These are phyloP conservation scores for Holtermannia corniformis DNA, from an alignment of 768 basidiomycete species.

Conservation along the genomic window DNA sequence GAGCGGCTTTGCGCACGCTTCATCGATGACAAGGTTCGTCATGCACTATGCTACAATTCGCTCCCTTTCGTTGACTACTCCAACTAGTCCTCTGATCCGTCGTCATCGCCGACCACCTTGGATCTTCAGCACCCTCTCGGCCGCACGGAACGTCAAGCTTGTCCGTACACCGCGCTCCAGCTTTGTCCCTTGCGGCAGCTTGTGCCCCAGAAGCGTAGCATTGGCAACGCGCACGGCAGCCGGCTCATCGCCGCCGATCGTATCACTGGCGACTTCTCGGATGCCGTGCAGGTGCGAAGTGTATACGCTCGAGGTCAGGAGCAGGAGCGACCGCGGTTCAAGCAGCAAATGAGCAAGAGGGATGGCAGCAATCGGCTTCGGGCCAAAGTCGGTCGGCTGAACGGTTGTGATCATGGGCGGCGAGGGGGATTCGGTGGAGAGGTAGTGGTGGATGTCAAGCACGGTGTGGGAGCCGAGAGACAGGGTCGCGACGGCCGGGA, in stretches of 20 bases:
- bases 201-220: slow-evolving; percentile 47
- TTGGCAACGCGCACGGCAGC: slow-evolving; percentile 50
- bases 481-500: slow-evolving; percentile 81
- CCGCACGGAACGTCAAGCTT: slow-evolving; percentile 79
- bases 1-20: background rate
- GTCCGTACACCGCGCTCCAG: slow-evolving; percentile 56
- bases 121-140: slow-evolving; percentile 51
- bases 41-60: background rate
- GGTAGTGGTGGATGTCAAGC: slow-evolving; percentile 71
- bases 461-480: slow-evolving; percentile 74
- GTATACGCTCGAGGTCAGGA: slow-evolving; percentile 65
- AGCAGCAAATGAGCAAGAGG: slow-evolving; percentile 67
- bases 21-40: background rate
- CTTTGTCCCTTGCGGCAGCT: slow-evolving; percentile 30
- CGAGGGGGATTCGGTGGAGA: slow-evolving; percentile 24
- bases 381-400: slow-evolving; percentile 1
- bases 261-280: slow-evolving; percentile 50
- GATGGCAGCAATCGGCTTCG: slow-evolving; percentile 51
- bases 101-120: slow-evolving; percentile 12
- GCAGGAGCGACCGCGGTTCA: slow-evolving; percentile 74
- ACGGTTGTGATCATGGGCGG: slow-evolving; percentile 23
- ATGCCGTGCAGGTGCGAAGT: slow-evolving; percentile 73
- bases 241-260: slow-evolving; percentile 29
- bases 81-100: background rate
- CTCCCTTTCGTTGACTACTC: too few relatives aligned